Evolutionary conservation across 495 filamentous ascomycete genomes (phyloP).

Genomic region (Lepraria neglecta): DNA sequence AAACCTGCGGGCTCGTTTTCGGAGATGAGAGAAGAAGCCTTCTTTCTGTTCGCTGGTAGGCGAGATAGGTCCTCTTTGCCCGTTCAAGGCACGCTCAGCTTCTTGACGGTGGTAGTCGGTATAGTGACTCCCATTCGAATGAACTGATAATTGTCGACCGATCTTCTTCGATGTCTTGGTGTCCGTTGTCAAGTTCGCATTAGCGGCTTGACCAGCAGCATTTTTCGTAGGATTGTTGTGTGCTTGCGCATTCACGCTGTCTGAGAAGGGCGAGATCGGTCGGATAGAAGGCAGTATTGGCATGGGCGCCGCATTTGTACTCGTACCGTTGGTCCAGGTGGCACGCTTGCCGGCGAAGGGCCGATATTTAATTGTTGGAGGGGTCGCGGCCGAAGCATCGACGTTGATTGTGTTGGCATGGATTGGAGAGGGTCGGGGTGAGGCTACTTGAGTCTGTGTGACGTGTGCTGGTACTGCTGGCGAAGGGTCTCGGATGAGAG

Average conservation of each 20-base stretch:
- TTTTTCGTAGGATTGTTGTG: slow-evolving; percentile 42
- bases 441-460: slow-evolving; percentile 20
- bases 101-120: slow-evolving; percentile 83
- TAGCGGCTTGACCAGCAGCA: slow-evolving; percentile 29
- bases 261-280: slow-evolving; percentile 87
- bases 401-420: slow-evolving; percentile 46
- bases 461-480: slow-evolving; percentile 46
- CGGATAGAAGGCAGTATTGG: slow-evolving; percentile 94
- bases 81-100: slow-evolving; percentile 84
- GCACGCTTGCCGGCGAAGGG: slow-evolving; percentile 64
- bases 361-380: slow-evolving; percentile 46
- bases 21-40: slow-evolving; percentile 94
- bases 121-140: slow-evolving; percentile 89
- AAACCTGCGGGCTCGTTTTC: slow-evolving; percentile 86
- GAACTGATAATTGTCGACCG: slow-evolving; percentile 87
- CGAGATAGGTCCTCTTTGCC: slow-evolving; percentile 59
- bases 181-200: slow-evolving; percentile 38
- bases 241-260: slow-evolving; percentile 86
- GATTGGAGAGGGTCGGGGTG: slow-evolving; percentile 48
- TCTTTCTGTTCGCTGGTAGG: slow-evolving; percentile 71
- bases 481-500: slow-evolving; percentile 65
- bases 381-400: slow-evolving; percentile 24
- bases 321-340: slow-evolving; percentile 71
- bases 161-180: slow-evolving; percentile 83
- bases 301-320: slow-evolving; percentile 82